These are phyloP conservation scores for Platanus orientalis DNA, from an alignment of 164 flowering plant species.

Conservation along the genomic window DNA sequence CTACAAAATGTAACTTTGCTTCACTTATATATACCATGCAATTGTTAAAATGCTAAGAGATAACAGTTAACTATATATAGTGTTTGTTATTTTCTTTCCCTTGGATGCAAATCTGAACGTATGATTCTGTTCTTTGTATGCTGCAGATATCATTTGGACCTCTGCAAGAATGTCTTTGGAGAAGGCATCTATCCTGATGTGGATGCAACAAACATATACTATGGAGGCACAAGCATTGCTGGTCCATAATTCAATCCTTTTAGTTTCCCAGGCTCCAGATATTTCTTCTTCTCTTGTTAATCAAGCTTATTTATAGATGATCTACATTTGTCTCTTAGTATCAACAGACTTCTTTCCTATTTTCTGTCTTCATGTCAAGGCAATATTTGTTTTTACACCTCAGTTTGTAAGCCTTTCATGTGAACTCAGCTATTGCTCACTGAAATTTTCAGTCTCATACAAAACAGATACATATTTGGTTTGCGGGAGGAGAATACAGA, in stretches of 20 bases:
- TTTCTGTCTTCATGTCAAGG: too few relatives aligned
- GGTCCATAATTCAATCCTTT: constrained; percentile 32
- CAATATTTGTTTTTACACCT: too few relatives aligned
- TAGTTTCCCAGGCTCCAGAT: not conserved
- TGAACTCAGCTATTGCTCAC: too few relatives aligned
- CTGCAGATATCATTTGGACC: constrained; percentile 89
- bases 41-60: not conserved
- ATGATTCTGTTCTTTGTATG: not conserved
- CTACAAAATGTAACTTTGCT: not conserved
- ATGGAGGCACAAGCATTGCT: constrained; percentile 88
- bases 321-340: too few relatives aligned
- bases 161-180: constrained; percentile 91
- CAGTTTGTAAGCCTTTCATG: too few relatives aligned
- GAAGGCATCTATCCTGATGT: constrained; percentile 83
- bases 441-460: too few relatives aligned
- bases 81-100: not conserved
- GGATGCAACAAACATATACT: constrained; percentile 72
- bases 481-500: too few relatives aligned
- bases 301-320: not conserved
- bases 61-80: not conserved
- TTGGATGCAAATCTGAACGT: not conserved
- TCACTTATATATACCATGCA: not conserved
- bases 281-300: not conserved
- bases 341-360: too few relatives aligned
- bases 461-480: too few relatives aligned